Percentiles rank a stretch among this genome's conserved stretches.
These are phyloP conservation scores for Gossypium rotundifolium DNA, from an alignment of 345 rosid genomes.

Conservation along the genomic window DNA sequence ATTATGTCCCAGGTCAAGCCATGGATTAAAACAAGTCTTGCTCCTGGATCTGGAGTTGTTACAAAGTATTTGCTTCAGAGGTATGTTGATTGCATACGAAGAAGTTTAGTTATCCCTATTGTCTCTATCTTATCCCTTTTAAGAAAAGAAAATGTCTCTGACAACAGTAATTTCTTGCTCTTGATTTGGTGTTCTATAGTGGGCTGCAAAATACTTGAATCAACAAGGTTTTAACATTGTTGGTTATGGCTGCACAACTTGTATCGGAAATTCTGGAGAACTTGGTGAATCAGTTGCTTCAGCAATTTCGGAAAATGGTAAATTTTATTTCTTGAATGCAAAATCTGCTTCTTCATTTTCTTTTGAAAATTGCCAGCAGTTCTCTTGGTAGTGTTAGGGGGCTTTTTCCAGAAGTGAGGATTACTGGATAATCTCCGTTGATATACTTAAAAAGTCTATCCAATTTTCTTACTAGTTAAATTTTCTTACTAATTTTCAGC, in stretches of 20 bases:
- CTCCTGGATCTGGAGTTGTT: conserved; percentile 98
- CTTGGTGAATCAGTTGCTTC: conserved; percentile 87
- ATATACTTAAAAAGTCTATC: neutral
- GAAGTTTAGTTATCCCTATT: neutral
- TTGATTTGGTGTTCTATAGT: conserved; percentile 32
- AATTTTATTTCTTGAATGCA: neutral
- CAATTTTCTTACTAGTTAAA: neutral
- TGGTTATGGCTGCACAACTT: conserved; percentile 98
- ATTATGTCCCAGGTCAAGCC: conserved; percentile 68
- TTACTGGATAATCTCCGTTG: neutral
- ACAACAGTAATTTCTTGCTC: neutral
- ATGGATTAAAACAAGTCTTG: conserved; percentile 98
- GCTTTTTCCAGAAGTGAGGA: neutral
- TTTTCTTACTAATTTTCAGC: neutral
- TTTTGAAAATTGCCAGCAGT: neutral
- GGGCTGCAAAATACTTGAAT: conserved; percentile 66
- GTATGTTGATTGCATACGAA: conserved; percentile 23
- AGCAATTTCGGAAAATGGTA: conserved; percentile 93
- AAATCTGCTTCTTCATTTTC: neutral
- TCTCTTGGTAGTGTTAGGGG: neutral
- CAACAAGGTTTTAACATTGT: conserved; percentile 89
- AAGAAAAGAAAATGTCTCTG: neutral
- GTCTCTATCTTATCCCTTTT: neutral
- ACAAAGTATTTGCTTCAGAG: conserved; percentile 78
- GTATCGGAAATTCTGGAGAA: conserved; percentile 97